A percentile compares a stretch with the other conserved stretches of the same genome.
These are phyloP conservation scores for Letharia lupina DNA, from an alignment of 495 filamentous ascomycete genomes.

Conservation along the genomic window DNA sequence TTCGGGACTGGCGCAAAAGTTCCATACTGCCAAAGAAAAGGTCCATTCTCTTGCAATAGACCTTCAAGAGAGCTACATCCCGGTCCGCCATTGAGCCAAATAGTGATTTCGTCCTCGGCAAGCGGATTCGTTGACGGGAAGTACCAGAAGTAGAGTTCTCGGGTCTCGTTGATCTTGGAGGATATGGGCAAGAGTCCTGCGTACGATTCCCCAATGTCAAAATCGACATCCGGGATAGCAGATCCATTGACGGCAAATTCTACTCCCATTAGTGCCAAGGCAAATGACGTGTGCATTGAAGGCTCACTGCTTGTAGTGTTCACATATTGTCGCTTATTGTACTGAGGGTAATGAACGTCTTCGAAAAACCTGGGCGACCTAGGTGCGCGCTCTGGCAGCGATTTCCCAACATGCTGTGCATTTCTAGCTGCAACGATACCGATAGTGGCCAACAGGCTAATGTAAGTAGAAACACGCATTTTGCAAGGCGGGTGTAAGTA, in stretches of 20 bases:
- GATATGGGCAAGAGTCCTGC: slow-evolving; percentile 68
- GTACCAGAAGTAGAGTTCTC: slow-evolving; percentile 70
- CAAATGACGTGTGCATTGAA: neutral
- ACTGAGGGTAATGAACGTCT: slow-evolving; percentile 8
- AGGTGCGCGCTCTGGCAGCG: slow-evolving; percentile 19
- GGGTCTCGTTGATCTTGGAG: slow-evolving; percentile 40
- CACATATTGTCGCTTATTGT: slow-evolving; percentile 13
- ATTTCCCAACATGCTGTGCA: slow-evolving; percentile 25
- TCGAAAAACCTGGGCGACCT: slow-evolving; percentile 13
- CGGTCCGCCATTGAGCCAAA: slow-evolving; percentile 60
- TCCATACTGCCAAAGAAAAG: slow-evolving; percentile 65
- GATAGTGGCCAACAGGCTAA: slow-evolving; percentile 8
- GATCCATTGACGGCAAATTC: slow-evolving; percentile 59
- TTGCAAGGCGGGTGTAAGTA: neutral
- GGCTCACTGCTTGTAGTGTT: slow-evolving; percentile 18
- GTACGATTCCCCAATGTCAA: slow-evolving; percentile 70
- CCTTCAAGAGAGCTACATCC: slow-evolving; percentile 64
- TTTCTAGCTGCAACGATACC: slow-evolving; percentile 24
- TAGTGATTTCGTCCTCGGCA: slow-evolving; percentile 50
- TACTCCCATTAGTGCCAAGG: slow-evolving; percentile 13
- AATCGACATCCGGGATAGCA: slow-evolving; percentile 61
- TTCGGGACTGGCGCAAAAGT: slow-evolving; percentile 56
- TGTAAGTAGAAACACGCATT: slow-evolving; percentile 13
- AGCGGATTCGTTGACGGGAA: slow-evolving; percentile 52
- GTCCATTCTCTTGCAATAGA: slow-evolving; percentile 67